These are phyloP conservation scores for Aspergillus ustus DNA, from an alignment of 2,329 filamentous ascomycete genomes.

Conservation along the genomic window DNA sequence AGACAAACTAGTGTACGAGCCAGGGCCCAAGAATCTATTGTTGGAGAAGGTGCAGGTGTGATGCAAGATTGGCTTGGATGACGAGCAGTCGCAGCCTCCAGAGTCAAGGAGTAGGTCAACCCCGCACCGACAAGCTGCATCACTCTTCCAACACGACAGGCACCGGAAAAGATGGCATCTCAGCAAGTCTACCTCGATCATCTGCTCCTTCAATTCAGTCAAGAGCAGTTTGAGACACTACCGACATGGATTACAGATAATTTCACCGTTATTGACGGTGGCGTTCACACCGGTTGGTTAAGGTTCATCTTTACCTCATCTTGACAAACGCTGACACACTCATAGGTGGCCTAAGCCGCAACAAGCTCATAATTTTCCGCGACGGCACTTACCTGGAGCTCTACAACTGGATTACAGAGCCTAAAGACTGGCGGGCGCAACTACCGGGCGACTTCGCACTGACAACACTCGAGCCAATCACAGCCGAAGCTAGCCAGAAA, in stretches of 20 bases:
- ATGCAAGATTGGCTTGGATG: neutral
- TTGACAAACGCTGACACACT: neutral
- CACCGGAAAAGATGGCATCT: constrained; percentile 1
- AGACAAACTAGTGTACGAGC: neutral
- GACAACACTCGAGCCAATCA: constrained; percentile 8
- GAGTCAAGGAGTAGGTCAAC: neutral
- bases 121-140: neutral
- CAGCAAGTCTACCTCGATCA: constrained; percentile 21
- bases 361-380: constrained; percentile 19
- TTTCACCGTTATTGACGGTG: constrained; percentile 21
- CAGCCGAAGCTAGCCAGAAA: constrained; percentile 14
- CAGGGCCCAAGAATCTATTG: neutral
- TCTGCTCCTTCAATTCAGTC: constrained; percentile 16
- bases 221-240: constrained; percentile 11
- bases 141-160: neutral
- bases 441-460: constrained; percentile 21
- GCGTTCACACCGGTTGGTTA: constrained; percentile 13
- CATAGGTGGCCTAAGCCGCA: constrained; percentile 18
- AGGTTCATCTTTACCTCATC: neutral
- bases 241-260: constrained; percentile 18
- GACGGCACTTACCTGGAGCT: constrained; percentile 22
- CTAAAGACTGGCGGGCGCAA: constrained; percentile 12
- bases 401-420: constrained; percentile 18
- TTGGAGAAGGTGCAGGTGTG: neutral
- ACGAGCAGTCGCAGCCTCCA: neutral